phyloP scores from a whole-genome alignment of 2,329 filamentous ascomycete genomes.

The Xylariaceae sp. region DNA sequence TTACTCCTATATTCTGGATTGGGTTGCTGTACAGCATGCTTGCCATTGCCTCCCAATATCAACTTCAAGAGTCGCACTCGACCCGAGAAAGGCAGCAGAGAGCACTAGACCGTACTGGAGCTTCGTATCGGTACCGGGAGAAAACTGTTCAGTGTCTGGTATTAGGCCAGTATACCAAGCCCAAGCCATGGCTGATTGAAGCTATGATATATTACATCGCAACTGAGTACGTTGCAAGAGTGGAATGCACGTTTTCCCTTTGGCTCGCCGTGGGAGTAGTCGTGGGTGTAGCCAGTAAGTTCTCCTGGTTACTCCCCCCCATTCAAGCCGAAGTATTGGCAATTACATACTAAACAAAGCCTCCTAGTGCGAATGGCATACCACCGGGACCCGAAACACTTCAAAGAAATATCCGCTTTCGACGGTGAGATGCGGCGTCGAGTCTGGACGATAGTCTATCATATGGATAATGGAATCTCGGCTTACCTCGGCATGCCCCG shows the following conservation, averaged over 20 bases:
- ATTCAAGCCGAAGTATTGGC: not conserved
- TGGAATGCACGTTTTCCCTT: constrained; percentile 25
- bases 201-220: constrained; percentile 28
- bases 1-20: constrained; percentile 35
- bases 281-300: constrained; percentile 19
- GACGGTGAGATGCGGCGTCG: constrained; percentile 39
- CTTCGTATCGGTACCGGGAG: constrained; percentile 18
- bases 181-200: constrained; percentile 33
- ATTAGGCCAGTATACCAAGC: constrained; percentile 33
- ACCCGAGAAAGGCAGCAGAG: too few relatives aligned
- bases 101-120: too few relatives aligned
- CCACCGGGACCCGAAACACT: constrained; percentile 35
- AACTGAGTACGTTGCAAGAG: constrained; percentile 22
- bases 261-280: constrained; percentile 28
- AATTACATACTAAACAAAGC: not conserved
- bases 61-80: constrained; percentile 6
- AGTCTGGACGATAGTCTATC: constrained; percentile 32
- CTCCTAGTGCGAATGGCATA: constrained; percentile 31
- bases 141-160: constrained; percentile 30
- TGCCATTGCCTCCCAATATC: constrained; percentile 27
- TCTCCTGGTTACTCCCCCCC: not conserved
- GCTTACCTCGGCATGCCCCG: constrained; percentile 37
- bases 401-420: constrained; percentile 32
- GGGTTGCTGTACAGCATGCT: constrained; percentile 39
- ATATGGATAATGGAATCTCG: constrained; percentile 33